Base-by-base conservation (phyloP, 2,329 filamentous ascomycete genomes). In the Thielaviopsis musarum region DNA sequence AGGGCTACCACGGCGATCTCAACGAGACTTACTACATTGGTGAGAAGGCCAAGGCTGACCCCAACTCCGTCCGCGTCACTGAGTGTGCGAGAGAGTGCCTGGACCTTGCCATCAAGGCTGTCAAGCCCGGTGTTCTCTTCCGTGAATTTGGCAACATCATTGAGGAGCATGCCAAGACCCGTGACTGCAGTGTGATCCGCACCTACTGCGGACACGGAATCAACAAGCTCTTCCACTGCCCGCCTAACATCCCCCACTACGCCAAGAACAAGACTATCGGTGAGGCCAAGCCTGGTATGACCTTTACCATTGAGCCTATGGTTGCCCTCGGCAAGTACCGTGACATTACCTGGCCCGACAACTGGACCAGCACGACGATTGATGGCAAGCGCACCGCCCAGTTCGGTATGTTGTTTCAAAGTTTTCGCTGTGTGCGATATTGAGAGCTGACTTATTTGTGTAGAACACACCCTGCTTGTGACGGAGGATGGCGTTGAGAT, bases 1-100 rank as follows among this genome's bases (percentile, higher is more conserved):
- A 85, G 62, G 93, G 93, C 58, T 97, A 91, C 74, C 93, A 98
- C 69, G 90, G 89, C 59, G 93, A 98, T 70, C 76, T 98, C 59
- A 98, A 98, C 74, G 93, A 98, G 75, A 98, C 93, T 13, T 98
- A 97, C 74, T 98, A 98, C 70, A 87, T 98, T 54, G 93, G 93
- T 60, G 87, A 94, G 66, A 89, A 87, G 68, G 88, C 93, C 51
- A 81, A 82, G 67, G 83, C 87, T 9, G 85, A 97, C 67, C 82
- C 89, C 0, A 91, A 97, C 65, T 82, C 87, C 3, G 89, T 97
- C 30, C 83, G 91, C 34, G 88, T 98, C 0, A 88, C 95, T 1
- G 93, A 98, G 73, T 83, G 91, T 5, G 83, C 93, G 19, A 81
- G 93, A 66, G 87, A 95, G 71, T 95, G 87, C 68, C 75, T 98